A percentile compares a stretch with the other conserved stretches of the same genome.
phyloP scores from a whole-genome alignment of 2,329 filamentous ascomycete genomes.

The Stagonosporopsis rhizophila region DNA sequence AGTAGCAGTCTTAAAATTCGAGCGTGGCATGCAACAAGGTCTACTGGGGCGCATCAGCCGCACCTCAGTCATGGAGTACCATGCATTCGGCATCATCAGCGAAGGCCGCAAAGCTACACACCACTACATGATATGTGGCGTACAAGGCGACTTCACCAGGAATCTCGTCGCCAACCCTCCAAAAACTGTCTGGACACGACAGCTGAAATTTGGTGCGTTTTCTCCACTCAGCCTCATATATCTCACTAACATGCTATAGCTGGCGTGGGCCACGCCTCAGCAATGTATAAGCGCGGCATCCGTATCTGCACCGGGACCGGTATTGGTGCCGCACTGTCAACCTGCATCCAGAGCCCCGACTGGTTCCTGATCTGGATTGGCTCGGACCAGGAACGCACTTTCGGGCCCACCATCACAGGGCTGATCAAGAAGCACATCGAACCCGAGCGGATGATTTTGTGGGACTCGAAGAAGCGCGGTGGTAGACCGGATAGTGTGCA shows the following conservation, averaged over 20 bases:
- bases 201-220: conserved; percentile 45
- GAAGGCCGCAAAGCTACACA: conserved; percentile 37
- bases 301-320: conserved; percentile 47
- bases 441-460: conserved; percentile 47
- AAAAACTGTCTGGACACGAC: conserved; percentile 44
- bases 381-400: conserved; percentile 46
- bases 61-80: conserved; percentile 49
- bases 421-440: conserved; percentile 44
- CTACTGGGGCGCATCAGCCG: conserved; percentile 45
- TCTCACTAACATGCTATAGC: conserved; percentile 31
- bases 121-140: conserved; percentile 49
- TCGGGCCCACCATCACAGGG: conserved; percentile 43
- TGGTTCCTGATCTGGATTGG: conserved; percentile 50
- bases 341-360: conserved; percentile 45
- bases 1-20: conserved; percentile 43
- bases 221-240: neutral
- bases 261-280: conserved; percentile 45
- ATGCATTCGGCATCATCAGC: conserved; percentile 48
- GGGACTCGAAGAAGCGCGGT: conserved; percentile 47
- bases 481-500: conserved; percentile 44
- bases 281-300: conserved; percentile 47
- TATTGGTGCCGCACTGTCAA: conserved; percentile 46
- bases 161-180: conserved; percentile 43
- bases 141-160: conserved; percentile 48
- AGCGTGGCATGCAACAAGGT: conserved; percentile 48